Percentiles rank a stretch among this genome's conserved stretches.
Conservation (phyloP, 164 flowering plant species). For the Kalanchoe fedtschenkoi region DNA sequence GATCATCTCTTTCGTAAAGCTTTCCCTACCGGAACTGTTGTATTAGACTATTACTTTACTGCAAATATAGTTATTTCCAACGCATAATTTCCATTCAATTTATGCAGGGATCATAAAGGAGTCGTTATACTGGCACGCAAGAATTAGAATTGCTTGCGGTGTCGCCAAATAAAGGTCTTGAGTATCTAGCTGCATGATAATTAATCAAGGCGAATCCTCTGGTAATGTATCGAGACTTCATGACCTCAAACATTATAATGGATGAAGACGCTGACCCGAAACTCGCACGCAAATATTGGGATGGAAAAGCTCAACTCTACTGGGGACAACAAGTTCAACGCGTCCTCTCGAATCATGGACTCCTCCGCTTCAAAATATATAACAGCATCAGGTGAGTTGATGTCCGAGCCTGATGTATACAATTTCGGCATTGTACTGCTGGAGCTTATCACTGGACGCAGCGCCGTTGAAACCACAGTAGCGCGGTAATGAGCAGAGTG, state of each 20-base stretch:
- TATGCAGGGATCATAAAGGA: constrained; percentile 1
- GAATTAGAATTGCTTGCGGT: constrained; percentile 53
- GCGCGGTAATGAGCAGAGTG: too few relatives aligned
- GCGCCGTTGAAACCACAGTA: constrained; percentile 60
- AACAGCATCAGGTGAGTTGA: constrained; percentile 39
- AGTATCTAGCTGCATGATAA: not conserved
- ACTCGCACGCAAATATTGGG: constrained; percentile 53
- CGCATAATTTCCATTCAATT: not conserved
- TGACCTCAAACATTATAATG: constrained; percentile 55
- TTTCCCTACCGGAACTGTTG: not conserved
- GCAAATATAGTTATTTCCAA: not conserved
- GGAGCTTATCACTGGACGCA: constrained; percentile 61
- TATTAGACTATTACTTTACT: not conserved
- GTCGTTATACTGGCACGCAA: constrained; percentile 25
- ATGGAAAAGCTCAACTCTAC: constrained; percentile 43
- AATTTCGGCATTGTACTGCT: constrained; percentile 63
- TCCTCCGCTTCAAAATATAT: constrained; percentile 63
- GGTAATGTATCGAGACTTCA: constrained; percentile 53
- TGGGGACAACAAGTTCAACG: constrained; percentile 27
- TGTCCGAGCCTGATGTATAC: constrained; percentile 54
- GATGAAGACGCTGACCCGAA: constrained; percentile 39
- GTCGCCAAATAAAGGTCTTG: constrained; percentile 32
- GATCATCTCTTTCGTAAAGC: not conserved
- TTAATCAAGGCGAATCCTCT: constrained; percentile 20
- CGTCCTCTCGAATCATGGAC: constrained; percentile 50